Percentiles rank a stretch among this genome's conserved stretches.
Conservation (phyloP, 495 filamentous ascomycete species). For the Penicillium roqueforti region DNA sequence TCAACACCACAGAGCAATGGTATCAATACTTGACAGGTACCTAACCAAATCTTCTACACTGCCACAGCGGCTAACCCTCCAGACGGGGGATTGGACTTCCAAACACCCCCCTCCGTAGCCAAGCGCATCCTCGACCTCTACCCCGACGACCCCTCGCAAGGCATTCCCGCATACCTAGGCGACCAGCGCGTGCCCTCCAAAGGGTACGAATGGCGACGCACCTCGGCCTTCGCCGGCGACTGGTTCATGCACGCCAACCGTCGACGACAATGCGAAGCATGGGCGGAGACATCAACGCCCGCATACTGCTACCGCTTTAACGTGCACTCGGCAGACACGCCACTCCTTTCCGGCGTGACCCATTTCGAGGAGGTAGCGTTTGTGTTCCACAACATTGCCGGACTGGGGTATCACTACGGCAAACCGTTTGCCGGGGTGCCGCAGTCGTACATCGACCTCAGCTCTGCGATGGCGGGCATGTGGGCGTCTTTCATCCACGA, state of each 20-base stretch:
- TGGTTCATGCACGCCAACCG: slow-evolving; percentile 52
- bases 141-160: slow-evolving; percentile 45
- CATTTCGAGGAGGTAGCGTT: slow-evolving; percentile 60
- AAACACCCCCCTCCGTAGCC: slow-evolving; percentile 31
- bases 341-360: slow-evolving; percentile 38
- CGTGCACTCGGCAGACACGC: slow-evolving; percentile 38
- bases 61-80: background rate
- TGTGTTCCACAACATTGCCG: slow-evolving; percentile 55
- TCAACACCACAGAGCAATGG: slow-evolving; percentile 45
- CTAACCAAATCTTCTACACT: background rate
- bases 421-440: slow-evolving; percentile 45
- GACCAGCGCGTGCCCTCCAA: slow-evolving; percentile 35
- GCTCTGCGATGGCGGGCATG: slow-evolving; percentile 49
- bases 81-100: slow-evolving; percentile 30
- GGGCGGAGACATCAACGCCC: slow-evolving; percentile 38
- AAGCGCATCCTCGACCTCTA: slow-evolving; percentile 45
- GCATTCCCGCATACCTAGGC: slow-evolving; percentile 43
- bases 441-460: slow-evolving; percentile 43
- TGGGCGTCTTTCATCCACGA: slow-evolving; percentile 55
- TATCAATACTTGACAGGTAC: slow-evolving; percentile 41
- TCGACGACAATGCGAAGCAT: slow-evolving; percentile 51
- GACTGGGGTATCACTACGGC: slow-evolving; percentile 46
- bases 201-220: slow-evolving; percentile 48
- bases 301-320: slow-evolving; percentile 65
- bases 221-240: slow-evolving; percentile 52